phyloP scores from a whole-genome alignment of 1,284 basidiomycete genomes.

The Boletus holoroseus region DNA sequence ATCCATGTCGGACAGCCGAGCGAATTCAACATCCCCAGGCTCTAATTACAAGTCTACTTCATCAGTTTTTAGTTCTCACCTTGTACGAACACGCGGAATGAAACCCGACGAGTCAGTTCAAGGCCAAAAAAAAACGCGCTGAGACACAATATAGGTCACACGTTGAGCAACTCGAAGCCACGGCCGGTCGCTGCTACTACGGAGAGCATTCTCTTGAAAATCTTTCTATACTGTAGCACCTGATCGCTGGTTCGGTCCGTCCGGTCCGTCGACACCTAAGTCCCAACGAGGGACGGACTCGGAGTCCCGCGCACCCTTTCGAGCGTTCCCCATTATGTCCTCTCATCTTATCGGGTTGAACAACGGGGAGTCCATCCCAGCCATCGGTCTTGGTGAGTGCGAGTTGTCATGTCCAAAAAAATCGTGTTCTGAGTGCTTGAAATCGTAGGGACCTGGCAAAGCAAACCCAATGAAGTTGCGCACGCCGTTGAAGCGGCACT shows the following conservation, averaged over 20 bases:
- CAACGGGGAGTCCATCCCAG: conserved; percentile 62
- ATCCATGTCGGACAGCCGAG: background rate
- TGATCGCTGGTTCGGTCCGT: conserved; percentile 15
- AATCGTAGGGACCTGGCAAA: conserved; percentile 70
- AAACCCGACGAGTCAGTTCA: background rate
- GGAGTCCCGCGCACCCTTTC: conserved; percentile 1
- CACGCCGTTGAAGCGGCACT: conserved; percentile 69
- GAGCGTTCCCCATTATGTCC: conserved; percentile 29
- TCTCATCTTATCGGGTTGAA: conserved; percentile 60
- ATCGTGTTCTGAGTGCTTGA: background rate
- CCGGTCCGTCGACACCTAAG: conserved; percentile 15
- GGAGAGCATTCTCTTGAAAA: background rate
- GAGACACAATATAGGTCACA: too few relatives aligned
- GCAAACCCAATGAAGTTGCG: conserved; percentile 64
- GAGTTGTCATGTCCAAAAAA: background rate
- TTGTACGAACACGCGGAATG: background rate
- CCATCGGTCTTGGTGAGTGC: conserved; percentile 62
- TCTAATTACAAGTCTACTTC: background rate
- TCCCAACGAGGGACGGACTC: background rate
- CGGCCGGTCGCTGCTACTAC: background rate
- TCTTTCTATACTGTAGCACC: background rate
- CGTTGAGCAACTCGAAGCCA: background rate
- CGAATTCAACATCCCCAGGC: background rate
- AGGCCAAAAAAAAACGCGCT: background rate
- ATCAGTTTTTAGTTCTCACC: background rate